Evolutionary conservation across 768 basidiomycete species (phyloP), one percentile per base, ranked within the genome.

Genomic region (Termitomyces sp.): DNA sequence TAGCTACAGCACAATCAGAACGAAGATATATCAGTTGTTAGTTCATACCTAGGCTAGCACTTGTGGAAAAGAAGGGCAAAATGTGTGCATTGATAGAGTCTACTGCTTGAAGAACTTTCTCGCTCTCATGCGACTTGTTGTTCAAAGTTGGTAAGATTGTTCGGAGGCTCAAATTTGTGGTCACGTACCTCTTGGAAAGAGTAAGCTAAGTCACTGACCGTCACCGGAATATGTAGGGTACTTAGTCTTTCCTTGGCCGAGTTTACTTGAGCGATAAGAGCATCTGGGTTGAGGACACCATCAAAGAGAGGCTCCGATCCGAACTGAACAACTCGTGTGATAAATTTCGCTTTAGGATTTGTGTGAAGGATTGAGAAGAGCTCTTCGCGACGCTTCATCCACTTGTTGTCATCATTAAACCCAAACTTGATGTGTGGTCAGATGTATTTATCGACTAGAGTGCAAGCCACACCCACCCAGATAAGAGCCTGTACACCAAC

Each of bases 401-500:
- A 88, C 53, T 76, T 61, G 59, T 80, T 63, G 36, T 62, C 66
- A 11, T 73, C 73, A 45, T 78, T 70, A 56, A 74, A 81, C 32
- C 80, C 80, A 53, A 81, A 81, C 79, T 80, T 51, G 36, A 11
- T 44, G 43, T 41, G n/a, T n/a, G 29, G 38, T 52, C 38, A 23
- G 29, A 42, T 53, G 52, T 20, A 23, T 35, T 33, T 31, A 25
- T 40, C 16, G 20, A 38, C 18, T 38, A 10, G 39, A 48, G 32
- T 11, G n/a, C 18, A 12, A 43, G 11, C 11, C 11, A 12, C 46
- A 50, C 77, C 61, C 63, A 86, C 86, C 87, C 86, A 89, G 56
- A 90, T 81, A 18, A 89, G 70, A n/a, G 86, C 85, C 54, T 89
- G 87, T 6, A 90, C 83, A 43, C 88, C 87, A 27, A 89, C 66